Evolutionary conservation across 2,329 filamentous ascomycete genomes (phyloP), one percentile per base, ranked within the genome.

Genomic region (Bretziella fagacearum): DNA sequence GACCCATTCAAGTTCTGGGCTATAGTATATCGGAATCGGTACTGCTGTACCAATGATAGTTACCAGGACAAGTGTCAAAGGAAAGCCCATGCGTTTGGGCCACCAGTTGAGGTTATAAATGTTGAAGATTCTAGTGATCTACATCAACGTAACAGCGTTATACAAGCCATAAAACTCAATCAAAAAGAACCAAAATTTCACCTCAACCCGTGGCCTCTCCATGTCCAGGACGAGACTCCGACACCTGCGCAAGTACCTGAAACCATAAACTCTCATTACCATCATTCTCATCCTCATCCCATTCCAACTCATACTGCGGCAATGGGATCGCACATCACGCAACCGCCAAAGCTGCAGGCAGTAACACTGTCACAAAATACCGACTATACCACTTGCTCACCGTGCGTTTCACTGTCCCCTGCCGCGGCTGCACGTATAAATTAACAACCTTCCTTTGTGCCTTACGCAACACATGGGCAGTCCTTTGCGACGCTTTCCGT

Each of bases 171-270:
- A 81, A 62, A 80, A 81, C 48, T 79, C 71, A 42, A 79, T 70
- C 30, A 81, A 64, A 56, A 81, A 81, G 65, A 79, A 80, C 77
- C 77, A 81, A 56, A 81, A 81, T 62, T 78, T 79, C 54, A 81
- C 70, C 52, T 73, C 69, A 3, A 81, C 77, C 35, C 71, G 65
- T 4, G 76, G n/a, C 73, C 54, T 70, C 66, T 49, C 77, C 77
- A 63, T 81, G 75, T 22, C 76, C 77, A 0, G 76, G 75, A 1
- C 64, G 61, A 46, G 68, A 17, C 23, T 27, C 22, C 3, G 41
- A 29, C 2, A 41, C 26, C 20, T 20, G 11, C 10, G 25, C 15
- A 18, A 32, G 3, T 13, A 25, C 70, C 53, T 63, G 62, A 32
- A 59, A 60, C 27, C 53, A 27, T 30, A 56, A 54, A 8, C 55